A percentile compares a stretch with the other conserved stretches of the same genome.
phyloP scores from a whole-genome alignment of 805 yeast genomes.

The Alloascoidea africana region DNA sequence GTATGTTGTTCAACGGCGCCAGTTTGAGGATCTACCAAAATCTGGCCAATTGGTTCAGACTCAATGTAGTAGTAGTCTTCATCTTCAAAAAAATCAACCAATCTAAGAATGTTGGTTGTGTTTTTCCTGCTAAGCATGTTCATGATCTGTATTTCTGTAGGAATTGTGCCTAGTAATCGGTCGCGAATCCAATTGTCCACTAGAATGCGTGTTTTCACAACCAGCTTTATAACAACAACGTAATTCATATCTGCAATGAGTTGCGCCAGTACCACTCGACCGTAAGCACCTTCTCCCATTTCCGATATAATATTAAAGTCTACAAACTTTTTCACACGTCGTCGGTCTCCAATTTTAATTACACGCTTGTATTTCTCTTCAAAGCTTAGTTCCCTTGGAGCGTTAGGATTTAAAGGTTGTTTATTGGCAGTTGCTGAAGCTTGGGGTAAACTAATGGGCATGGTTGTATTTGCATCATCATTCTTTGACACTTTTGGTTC shows the following conservation, averaged over 20 bases:
- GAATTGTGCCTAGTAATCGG: constrained; percentile 79
- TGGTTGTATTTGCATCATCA: too few species aligned
- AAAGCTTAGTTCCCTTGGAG: too few species aligned
- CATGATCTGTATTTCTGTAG: constrained; percentile 92
- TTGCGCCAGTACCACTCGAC: constrained; percentile 73
- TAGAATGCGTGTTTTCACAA: constrained; percentile 80
- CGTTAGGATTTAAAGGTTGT: too few species aligned
- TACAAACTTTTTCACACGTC: constrained; percentile 54
- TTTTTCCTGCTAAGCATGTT: too few species aligned
- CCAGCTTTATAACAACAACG: constrained; percentile 71
- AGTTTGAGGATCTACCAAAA: background rate
- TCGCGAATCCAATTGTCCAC: constrained; percentile 98
- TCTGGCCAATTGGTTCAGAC: constrained; percentile 69
- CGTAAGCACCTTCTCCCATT: constrained; percentile 96
- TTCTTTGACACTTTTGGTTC: too few species aligned
- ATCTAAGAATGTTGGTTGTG: constrained; percentile 52
- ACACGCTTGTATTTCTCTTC: background rate
- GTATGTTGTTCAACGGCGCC: constrained; percentile 25
- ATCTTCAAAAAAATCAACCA: constrained; percentile 89
- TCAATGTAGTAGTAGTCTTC: constrained; percentile 80
- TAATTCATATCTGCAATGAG: constrained; percentile 48
- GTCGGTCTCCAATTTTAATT: constrained; percentile 42
- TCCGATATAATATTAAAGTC: constrained; percentile 62
- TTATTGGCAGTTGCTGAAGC: too few species aligned
- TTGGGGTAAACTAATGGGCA: too few species aligned